Percentiles rank a stretch among this genome's conserved stretches.
Evolutionary conservation across 2,329 filamentous ascomycete genomes (phyloP).

Genomic region (Penicillium expansum): DNA sequence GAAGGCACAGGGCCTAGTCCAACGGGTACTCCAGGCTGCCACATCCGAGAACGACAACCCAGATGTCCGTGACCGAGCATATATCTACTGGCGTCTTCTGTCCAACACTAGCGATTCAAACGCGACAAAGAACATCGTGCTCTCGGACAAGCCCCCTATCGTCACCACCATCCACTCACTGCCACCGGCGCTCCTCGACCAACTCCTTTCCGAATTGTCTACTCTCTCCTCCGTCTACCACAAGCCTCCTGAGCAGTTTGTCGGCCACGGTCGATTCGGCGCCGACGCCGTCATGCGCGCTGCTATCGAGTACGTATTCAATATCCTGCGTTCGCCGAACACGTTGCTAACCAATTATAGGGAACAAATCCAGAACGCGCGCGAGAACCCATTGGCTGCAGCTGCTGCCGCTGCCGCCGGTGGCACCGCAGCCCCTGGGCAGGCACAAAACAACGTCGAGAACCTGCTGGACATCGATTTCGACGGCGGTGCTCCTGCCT

Average conservation of each 20-base stretch:
- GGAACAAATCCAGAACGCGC: constrained; percentile 87
- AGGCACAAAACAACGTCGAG: constrained; percentile 75
- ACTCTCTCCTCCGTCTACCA: constrained; percentile 97
- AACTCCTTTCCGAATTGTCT: constrained; percentile 86
- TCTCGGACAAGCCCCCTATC: constrained; percentile 93
- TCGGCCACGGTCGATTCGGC: constrained; percentile 90
- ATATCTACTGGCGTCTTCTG: constrained; percentile 95
- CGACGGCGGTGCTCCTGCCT: constrained; percentile 89
- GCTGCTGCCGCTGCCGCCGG: constrained; percentile 64
- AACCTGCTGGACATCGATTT: constrained; percentile 96
- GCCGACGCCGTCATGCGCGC: constrained; percentile 92
- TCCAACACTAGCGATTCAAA: constrained; percentile 78
- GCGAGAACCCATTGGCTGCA: constrained; percentile 90
- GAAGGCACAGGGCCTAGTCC: constrained; percentile 83
- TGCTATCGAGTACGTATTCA: constrained; percentile 69
- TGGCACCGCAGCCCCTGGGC: constrained; percentile 51
- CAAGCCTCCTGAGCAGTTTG: constrained; percentile 96
- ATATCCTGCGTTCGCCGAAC: neutral
- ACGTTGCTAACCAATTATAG: constrained; percentile 34
- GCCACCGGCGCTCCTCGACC: constrained; percentile 77
- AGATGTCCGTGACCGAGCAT: constrained; percentile 93
- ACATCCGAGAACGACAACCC: constrained; percentile 97
- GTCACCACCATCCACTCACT: constrained; percentile 90
- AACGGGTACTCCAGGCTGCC: constrained; percentile 88
- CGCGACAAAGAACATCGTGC: constrained; percentile 86